Conservation (phyloP, 2,329 filamentous ascomycete genomes). For the Alternaria incomplexa region DNA sequence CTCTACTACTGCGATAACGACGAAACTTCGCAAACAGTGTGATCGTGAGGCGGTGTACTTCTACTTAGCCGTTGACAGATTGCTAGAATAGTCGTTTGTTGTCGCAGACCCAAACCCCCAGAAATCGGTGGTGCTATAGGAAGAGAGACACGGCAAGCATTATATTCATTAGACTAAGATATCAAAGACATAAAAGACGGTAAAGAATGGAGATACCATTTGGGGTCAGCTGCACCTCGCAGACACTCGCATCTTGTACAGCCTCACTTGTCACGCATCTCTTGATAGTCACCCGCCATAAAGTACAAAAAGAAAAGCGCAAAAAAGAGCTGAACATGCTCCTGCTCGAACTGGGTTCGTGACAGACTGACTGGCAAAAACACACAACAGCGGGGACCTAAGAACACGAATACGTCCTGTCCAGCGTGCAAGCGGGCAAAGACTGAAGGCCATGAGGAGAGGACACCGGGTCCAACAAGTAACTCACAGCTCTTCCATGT, state of each 20-base stretch:
- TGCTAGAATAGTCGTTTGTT: neutral
- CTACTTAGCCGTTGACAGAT: neutral
- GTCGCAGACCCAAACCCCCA: neutral
- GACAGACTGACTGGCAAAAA: neutral
- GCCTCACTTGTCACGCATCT: neutral
- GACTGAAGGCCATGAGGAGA: neutral
- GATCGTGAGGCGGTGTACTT: neutral
- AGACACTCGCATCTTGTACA: neutral
- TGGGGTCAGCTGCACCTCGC: fast-evolving
- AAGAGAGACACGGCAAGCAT: neutral
- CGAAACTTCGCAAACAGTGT: neutral
- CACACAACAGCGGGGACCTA: neutral
- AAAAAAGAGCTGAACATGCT: neutral
- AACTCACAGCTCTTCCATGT: fast-evolving
- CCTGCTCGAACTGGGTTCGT: neutral
- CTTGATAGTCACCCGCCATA: neutral
- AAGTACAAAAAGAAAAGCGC: neutral
- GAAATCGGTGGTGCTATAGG: neutral
- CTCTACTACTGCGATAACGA: neutral
- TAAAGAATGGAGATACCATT: neutral
- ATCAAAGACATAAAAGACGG: neutral
- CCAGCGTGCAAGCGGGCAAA: neutral
- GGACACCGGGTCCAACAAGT: neutral
- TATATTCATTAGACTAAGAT: neutral
- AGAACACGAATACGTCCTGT: neutral